Base-by-base conservation (phyloP, 1,139 yeast species). In the Arxiozyma slooffiae region DNA sequence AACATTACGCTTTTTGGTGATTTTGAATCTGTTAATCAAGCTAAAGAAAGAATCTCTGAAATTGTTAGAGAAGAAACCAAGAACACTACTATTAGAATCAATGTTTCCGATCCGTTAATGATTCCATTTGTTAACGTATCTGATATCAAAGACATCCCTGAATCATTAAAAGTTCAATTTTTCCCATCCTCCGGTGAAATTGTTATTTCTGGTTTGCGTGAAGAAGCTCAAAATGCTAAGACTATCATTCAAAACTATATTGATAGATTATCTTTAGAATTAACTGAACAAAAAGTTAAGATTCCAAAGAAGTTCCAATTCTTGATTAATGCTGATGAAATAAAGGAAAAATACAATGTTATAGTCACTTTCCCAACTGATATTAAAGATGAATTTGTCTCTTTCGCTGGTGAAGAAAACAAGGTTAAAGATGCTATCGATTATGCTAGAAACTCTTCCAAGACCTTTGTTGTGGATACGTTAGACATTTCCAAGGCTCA, bases 401-500 rank as follows among this genome's bases (percentile, higher is more conserved):
- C 79, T 50, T 86, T 85, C 63, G 76, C 82, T 53, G 96, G 96
- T 53, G 76, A 77, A 49, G 70, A 73, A 54, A 65, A 71, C 37
- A 76, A 78, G 52, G 76, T 89, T 51, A 61, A 75, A 18, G 69
- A 70, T 22, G 96, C 96, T 37, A 75, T 84, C 57, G 76, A 76
- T 6, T 64, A 64, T 52, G 78, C 81, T 16, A 72, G 76, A 68
- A 70, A 70, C 67, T 79, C 70, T 67, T 77, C 82, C 57, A 68
- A 77, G 63, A 64, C 74, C 48, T 72, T 78, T 74, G 63, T 76
- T 68, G 81, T 85, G 46, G 89, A 85, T 60, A 71, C 80, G 23
- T 75, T 90, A 63, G 95, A 87, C 60, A 82, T 90, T 71, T 81
- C 94, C 23, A 82, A 79, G 67, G 95, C 97, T 40, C 96, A 90